Evolutionary conservation across 257 asterid genomes (phyloP), one percentile per base, ranked within the genome.

Genomic region (Capsicum chinense): DNA sequence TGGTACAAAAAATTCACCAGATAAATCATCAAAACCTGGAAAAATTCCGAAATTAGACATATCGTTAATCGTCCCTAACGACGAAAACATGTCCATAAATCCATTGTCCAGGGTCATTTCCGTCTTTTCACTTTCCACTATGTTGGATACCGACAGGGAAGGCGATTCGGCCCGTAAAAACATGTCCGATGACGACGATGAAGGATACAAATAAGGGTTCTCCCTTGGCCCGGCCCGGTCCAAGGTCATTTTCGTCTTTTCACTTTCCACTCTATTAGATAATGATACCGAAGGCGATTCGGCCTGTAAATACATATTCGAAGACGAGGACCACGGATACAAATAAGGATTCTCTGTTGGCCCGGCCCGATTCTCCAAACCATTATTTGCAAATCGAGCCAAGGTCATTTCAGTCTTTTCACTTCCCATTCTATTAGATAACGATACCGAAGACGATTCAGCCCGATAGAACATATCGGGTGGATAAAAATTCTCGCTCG

Each of bases 251-350:
- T 89, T 86, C 1, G 96, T 81, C 83, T 83, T 42, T 82, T 88
- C 92, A 39, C 19, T 44, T 0, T 70, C 94, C 84, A 63, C 69
- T 1, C 67, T 60, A 4, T 19, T 85, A 0, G 91, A 90, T 1
- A 89, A 90, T 1, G 97, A 92, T 10, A 88, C 92, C 16, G 93
- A 92, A 3, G 95, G 94, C 0, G 94, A 89, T 48, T 93, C 97
- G 52, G 87, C 89, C 2, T n/a, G 89, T 3, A 85, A 3, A 39
- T 39, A 67, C 82, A 83, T 39, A 39, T 39, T 4, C 44, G 44
- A 39, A 39, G 48, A 44, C 6, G 48, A 44, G 6, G 7, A 44
- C 1, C 1, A 44, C 0, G 48, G 48, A 44, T 44, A 5, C 0
- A 6, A 44, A 44, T 39, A 3, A 39, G 33, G 33, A 2, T 44